These are phyloP conservation scores for Picea glauca DNA, from an alignment of 75 land plant species.

Conservation along the genomic window DNA sequence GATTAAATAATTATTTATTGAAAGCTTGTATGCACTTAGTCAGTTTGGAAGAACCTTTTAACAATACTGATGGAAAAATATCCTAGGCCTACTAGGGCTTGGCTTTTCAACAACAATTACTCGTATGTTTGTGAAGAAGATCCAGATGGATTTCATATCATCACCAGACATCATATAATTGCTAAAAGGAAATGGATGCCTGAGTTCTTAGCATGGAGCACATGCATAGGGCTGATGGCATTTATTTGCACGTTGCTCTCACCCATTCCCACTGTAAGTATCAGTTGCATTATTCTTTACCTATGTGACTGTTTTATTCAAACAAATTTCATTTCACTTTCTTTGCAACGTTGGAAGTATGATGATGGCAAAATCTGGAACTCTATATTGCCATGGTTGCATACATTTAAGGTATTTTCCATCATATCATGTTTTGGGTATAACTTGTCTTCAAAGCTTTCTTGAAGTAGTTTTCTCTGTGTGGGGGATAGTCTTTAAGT, in stretches of 20 bases:
- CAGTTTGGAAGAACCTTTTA: no score
- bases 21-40: no score
- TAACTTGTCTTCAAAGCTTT: background rate
- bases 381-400: background rate
- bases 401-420: background rate
- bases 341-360: background rate
- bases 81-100: background rate
- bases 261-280: background rate
- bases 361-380: background rate
- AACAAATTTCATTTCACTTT: background rate
- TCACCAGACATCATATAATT: slow-evolving; percentile 2
- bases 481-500: no score
- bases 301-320: background rate
- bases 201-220: background rate
- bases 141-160: background rate
- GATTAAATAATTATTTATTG: no score
- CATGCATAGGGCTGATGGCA: background rate
- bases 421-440: background rate
- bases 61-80: background rate
- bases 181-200: background rate
- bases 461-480: background rate
- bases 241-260: background rate
- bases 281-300: background rate
- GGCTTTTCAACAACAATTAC: background rate
- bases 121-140: background rate